Evolutionary conservation across 768 basidiomycete genomes (phyloP), one percentile per base, ranked within the genome.

Genomic region (Filobasidium floriforme): DNA sequence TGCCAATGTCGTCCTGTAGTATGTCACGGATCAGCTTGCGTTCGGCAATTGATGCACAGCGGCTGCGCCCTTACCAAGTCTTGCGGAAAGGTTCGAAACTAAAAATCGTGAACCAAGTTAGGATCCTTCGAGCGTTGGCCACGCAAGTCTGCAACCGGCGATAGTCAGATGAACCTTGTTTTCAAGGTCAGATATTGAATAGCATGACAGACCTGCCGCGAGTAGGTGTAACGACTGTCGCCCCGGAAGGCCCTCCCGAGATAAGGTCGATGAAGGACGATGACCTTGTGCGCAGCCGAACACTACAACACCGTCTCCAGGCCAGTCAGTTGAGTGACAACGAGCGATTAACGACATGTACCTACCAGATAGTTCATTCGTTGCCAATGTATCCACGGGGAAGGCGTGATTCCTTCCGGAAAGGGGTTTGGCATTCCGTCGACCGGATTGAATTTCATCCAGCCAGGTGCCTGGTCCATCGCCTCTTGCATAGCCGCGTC

Each of bases 311-410:
- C 9, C 11, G 26, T 41, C 43, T 60, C 32, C 41, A 28, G 37
- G 22, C 3, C 29, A 29, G 19, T 26, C 7, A 61, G n/a, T n/a
- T n/a, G n/a, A n/a, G n/a, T n/a, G n/a, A n/a, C n/a, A n/a, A n/a
- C n/a, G n/a, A n/a, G n/a, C n/a, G n/a, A n/a, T n/a, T n/a, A n/a
- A n/a, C n/a, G n/a, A n/a, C n/a, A n/a, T 18, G 24, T 28, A 41
- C 55, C 11, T 49, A 69, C 66, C 7, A 71, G 40, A 49, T 65
- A 71, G 7, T 52, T 52, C 41, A 59, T 60, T 7, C 68, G 57
- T 57, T 71, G 68, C 71, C 71, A 71, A 22, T 71, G 66, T 32
- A 71, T n/a, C 68, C 68, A 71, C 7, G 52, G 41, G 15, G 68
- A 60, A 24, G 67, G 55, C 10, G 62, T 59, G 11, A 67, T 29